Percentiles rank a stretch among this genome's conserved stretches.
These are phyloP conservation scores for Entonaema liquescens DNA, from an alignment of 495 filamentous ascomycete species.

Conservation along the genomic window DNA sequence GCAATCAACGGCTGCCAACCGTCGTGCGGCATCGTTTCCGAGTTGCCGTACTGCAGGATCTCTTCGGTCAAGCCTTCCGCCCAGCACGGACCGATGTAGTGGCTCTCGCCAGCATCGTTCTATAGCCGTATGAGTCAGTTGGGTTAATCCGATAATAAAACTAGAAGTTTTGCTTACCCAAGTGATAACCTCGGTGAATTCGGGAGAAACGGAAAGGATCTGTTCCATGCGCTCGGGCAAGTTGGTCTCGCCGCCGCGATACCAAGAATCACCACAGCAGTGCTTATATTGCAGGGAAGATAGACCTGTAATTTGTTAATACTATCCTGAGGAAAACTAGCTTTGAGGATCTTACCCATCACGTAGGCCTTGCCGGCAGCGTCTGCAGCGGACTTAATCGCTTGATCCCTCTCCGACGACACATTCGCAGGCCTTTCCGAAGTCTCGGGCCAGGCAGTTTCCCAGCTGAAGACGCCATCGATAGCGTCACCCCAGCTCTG, in stretches of 20 bases:
- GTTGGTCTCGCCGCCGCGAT: conserved; percentile 55
- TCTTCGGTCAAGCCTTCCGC: conserved; percentile 38
- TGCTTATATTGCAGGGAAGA: conserved; percentile 55
- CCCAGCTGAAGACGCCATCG: conserved; percentile 51
- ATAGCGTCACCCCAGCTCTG: conserved; percentile 38
- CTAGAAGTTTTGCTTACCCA: conserved; percentile 33
- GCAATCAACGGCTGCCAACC: conserved; percentile 37
- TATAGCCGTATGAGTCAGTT: conserved; percentile 13
- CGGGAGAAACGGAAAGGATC: conserved; percentile 42
- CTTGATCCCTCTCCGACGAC: conserved; percentile 36
- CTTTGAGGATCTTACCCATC: conserved; percentile 40
- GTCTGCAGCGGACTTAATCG: conserved; percentile 37
- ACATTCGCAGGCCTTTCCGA: conserved; percentile 36
- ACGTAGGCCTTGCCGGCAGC: conserved; percentile 47
- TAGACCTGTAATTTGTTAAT: conserved; percentile 32
- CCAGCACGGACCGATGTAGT: conserved; percentile 59
- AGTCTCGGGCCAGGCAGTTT: conserved; percentile 47
- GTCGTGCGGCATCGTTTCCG: conserved; percentile 30
- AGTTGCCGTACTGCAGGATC: conserved; percentile 45
- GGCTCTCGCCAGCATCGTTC: conserved; percentile 56
- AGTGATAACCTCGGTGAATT: conserved; percentile 49
- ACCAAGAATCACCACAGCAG: conserved; percentile 47
- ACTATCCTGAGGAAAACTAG: not conserved
- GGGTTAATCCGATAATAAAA: not conserved
- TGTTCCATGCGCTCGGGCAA: conserved; percentile 49